Conservation (phyloP, 202 grass and related monocot genomes). For the Digitaria exilis region DNA sequence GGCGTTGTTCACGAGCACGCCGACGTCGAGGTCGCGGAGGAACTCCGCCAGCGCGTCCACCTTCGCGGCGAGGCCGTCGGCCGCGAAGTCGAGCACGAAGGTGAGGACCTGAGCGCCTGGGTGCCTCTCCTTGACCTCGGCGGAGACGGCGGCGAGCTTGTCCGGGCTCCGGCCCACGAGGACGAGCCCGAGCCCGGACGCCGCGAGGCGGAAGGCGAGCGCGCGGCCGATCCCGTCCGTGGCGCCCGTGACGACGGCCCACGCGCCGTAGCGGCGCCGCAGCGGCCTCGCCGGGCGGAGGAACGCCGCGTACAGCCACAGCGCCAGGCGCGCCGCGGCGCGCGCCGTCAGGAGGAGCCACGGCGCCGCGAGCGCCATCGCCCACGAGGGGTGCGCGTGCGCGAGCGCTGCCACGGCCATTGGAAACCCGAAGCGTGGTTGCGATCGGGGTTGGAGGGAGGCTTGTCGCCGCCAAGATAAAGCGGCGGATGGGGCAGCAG, state of each 20-base stretch:
- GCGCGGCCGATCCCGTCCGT: conserved; percentile 69
- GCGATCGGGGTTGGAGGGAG: background rate
- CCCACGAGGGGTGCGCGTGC: conserved; percentile 42
- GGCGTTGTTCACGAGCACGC: conserved; percentile 63
- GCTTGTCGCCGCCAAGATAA: background rate
- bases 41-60: conserved; percentile 35
- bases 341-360: conserved; percentile 38
- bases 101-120: conserved; percentile 35
- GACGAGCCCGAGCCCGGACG: conserved; percentile 41
- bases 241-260: conserved; percentile 70
- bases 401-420: conserved; percentile 38
- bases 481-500: background rate
- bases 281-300: conserved; percentile 59
- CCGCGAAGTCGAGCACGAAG: conserved; percentile 68
- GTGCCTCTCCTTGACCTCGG: conserved; percentile 15
- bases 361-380: conserved; percentile 21
- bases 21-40: conserved; percentile 52
- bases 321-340: conserved; percentile 22
- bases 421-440: background rate
- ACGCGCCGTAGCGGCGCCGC: conserved; percentile 46
- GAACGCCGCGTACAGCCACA: conserved; percentile 59
- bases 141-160: conserved; percentile 47
- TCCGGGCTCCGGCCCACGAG: conserved; percentile 59
- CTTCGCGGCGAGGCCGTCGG: conserved; percentile 30
- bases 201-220: conserved; percentile 51